Evolutionary conservation across 306 rosid species (phyloP).

Genomic region (Parietaria judaica): DNA sequence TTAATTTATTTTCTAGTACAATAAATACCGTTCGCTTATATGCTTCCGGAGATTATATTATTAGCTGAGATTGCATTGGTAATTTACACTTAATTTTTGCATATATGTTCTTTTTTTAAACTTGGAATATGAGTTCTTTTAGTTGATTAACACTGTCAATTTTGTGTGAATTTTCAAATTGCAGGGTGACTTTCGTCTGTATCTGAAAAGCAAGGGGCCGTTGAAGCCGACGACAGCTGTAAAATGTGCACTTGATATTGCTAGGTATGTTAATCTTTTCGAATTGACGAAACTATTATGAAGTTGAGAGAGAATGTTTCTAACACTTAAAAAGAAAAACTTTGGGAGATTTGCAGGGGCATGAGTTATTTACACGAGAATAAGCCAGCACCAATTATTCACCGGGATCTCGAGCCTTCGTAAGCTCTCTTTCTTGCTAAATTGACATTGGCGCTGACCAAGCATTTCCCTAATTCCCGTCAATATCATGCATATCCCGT

Average conservation of each 20-base stretch:
- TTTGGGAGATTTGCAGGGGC: constrained; percentile 59
- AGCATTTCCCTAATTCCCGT: no score
- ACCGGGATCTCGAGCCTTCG: constrained; percentile 99
- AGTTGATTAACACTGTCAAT: no score
- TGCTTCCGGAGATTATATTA: neutral
- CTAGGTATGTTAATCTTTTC: constrained; percentile 49
- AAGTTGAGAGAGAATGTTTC: neutral
- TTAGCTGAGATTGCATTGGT: neutral
- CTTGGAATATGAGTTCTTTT: neutral
- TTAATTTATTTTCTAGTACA: neutral
- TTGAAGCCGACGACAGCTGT: constrained; percentile 61
- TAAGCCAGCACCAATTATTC: constrained; percentile 89
- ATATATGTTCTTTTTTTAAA: neutral
- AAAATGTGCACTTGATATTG: constrained; percentile 80
- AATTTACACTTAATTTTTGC: neutral
- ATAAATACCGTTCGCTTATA: neutral
- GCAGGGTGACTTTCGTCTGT: constrained; percentile 77
- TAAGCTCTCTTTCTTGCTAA: constrained; percentile 30
- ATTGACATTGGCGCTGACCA: no score
- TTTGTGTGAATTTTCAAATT: neutral
- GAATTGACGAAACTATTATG: neutral
- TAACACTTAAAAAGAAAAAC: neutral
- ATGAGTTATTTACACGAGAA: constrained; percentile 90
- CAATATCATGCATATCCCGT: no score
- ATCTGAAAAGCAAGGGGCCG: constrained; percentile 61